Evolutionary conservation across 1,284 basidiomycete genomes (phyloP), one percentile per base, ranked within the genome.

Genomic region (Agroathelia rolfsii): DNA sequence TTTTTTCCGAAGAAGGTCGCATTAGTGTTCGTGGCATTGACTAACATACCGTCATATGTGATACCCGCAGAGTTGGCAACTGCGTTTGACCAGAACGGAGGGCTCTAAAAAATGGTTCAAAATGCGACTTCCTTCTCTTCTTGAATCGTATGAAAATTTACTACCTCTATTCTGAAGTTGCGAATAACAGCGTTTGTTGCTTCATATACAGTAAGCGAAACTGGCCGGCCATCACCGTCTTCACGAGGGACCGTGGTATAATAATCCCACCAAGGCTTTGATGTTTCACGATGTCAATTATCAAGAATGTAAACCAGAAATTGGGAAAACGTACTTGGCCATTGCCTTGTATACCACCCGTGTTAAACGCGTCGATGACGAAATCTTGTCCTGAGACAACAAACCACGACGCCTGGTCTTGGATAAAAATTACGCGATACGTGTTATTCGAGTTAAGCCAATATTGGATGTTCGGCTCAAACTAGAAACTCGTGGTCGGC

Each of bases 401-500:
- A 45, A 77, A 78, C 65, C 73, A 77, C 10, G 76, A 72, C 3
- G 74, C 69, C 55, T 78, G 76, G 42, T 61, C n/a, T n/a, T n/a
- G n/a, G n/a, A 75, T 73, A 51, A 73, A 74, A 19, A 75, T 68
- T 14, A 76, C 70, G 6, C 68, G 64, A 47, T 72, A 74, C 2
- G 72, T 76, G 46, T 67, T 72, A 32, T 55, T 53, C 15, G 61
- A 51, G 34, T 75, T 51, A 32, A 78, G 56, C 76, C 76, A 80
- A 43, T 65, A 74, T 12, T 71, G 49, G 19, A 76, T 58, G 45
- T 77, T 61, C 5, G 70, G 66, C 6, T 63, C 49, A 50, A 78
- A 78, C 63, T 74, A 32, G 9, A 19, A n/a, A n/a, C n/a, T n/a
- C n/a, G n/a, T n/a, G n/a, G n/a, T n/a, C n/a, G n/a, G n/a, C n/a